Conservation (phyloP, 345 rosid species). For the Sonneratia alba region DNA sequence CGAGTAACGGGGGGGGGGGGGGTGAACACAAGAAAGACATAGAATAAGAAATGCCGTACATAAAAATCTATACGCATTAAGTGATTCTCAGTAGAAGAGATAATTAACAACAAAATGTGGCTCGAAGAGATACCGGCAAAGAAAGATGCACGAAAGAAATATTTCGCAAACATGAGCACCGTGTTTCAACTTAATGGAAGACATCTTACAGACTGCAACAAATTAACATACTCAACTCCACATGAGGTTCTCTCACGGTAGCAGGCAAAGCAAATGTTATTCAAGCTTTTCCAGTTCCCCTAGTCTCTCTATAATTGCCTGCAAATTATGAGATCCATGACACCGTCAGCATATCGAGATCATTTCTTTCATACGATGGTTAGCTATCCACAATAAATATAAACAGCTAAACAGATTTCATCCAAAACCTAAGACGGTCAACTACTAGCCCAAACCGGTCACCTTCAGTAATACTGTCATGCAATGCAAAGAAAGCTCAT, state of each 20-base stretch:
- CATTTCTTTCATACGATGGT: not conserved
- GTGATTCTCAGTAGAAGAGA: not conserved
- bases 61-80: too few relatives aligned
- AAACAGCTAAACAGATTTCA: not conserved
- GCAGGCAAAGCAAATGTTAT: slow-evolving; percentile 13
- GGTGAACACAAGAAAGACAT: too few relatives aligned
- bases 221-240: not conserved
- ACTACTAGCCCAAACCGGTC: not conserved
- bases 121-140: not conserved
- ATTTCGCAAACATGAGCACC: not conserved
- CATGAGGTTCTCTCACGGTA: not conserved
- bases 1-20: too few relatives aligned
- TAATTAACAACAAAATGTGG: not conserved
- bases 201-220: not conserved
- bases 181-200: not conserved
- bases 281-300: slow-evolving; percentile 93
- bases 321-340: slow-evolving; percentile 16
- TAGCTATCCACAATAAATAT: not conserved
- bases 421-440: not conserved
- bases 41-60: too few relatives aligned
- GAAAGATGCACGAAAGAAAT: not conserved
- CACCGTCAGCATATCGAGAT: not conserved
- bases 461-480: too few relatives aligned
- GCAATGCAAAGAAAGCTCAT: not conserved
- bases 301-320: slow-evolving; percentile 93